Conservation (phyloP, 441 rosid genomes). For the Melianthus villosus region DNA sequence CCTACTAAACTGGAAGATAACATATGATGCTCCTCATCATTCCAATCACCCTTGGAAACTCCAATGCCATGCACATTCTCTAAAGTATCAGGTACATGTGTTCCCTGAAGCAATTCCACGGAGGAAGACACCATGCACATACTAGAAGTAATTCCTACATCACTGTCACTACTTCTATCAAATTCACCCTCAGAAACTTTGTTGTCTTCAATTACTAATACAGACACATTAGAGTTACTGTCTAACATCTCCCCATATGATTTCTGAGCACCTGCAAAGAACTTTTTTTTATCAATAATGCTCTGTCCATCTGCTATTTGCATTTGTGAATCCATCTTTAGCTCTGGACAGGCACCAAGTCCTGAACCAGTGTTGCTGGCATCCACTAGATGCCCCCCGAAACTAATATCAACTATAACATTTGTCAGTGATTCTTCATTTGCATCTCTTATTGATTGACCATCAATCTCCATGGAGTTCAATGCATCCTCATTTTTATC, state of each 20-base stretch:
- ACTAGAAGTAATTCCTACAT: constrained; percentile 10
- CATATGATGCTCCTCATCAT: constrained; percentile 6
- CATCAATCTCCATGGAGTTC: constrained; percentile 12
- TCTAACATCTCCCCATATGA: constrained; percentile 12
- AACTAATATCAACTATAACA: constrained; percentile 9
- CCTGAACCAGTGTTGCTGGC: constrained; percentile 10
- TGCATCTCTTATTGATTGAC: constrained; percentile 11
- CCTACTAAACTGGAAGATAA: constrained; percentile 12
- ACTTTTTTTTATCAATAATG: constrained; percentile 10
- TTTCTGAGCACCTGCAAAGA: constrained; percentile 11
- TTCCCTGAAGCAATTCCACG: constrained; percentile 14
- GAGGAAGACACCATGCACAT: constrained; percentile 11
- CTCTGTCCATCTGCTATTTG: constrained; percentile 10
- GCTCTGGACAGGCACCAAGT: constrained; percentile 11
- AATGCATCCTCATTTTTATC: constrained; percentile 12
- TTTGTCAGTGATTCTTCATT: constrained; percentile 9
- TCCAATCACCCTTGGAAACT: constrained; percentile 5
- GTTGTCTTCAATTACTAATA: constrained; percentile 12
- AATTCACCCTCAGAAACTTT: constrained; percentile 14
- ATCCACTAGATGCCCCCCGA: constrained; percentile 18
- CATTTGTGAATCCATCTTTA: constrained; percentile 13
- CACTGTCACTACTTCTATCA: constrained; percentile 13
- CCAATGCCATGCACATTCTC: constrained; percentile 11
- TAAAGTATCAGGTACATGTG: constrained; percentile 12
- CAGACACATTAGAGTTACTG: constrained; percentile 16